Percentiles rank a stretch among this genome's conserved stretches.
These are phyloP conservation scores for Chrysanthemum makinoi DNA, from an alignment of 129 eudicot genomes.

Conservation along the genomic window DNA sequence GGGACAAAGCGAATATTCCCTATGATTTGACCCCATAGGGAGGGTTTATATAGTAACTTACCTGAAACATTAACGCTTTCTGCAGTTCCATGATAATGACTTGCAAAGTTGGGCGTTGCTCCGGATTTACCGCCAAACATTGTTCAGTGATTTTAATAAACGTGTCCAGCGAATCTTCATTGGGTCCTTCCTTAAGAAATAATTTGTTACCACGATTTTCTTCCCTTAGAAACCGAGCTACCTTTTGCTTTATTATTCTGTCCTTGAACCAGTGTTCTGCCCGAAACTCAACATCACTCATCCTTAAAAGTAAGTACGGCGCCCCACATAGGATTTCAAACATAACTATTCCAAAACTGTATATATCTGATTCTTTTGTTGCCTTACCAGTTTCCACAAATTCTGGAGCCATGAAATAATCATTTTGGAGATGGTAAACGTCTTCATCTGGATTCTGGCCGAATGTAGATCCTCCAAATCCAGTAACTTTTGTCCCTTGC, in stretches of 20 bases:
- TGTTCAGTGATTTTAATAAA: not conserved
- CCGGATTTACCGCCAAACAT: too few species aligned
- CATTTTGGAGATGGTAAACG: not conserved
- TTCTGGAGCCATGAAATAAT: not conserved
- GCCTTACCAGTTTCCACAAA: not conserved
- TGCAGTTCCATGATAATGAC: too few species aligned
- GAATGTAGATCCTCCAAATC: not conserved
- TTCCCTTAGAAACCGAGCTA: not conserved
- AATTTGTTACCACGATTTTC: not conserved
- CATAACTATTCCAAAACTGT: not conserved
- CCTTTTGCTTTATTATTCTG: not conserved
- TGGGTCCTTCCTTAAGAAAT: not conserved
- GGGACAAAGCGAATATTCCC: too few species aligned
- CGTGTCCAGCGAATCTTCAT: not conserved
- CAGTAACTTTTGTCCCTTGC: not conserved
- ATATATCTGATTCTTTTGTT: not conserved
- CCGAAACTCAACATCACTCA: not conserved
- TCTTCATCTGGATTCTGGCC: not conserved
- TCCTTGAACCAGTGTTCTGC: not conserved
- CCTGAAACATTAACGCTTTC: too few species aligned
- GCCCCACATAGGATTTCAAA: not conserved
- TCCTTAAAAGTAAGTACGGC: not conserved
- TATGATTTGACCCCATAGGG: rapidly evolving
- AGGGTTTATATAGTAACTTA: too few species aligned
- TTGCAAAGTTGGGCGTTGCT: too few species aligned